phyloP scores from a whole-genome alignment of 2,329 filamentous ascomycete species.

The Diplodia mutila region DNA sequence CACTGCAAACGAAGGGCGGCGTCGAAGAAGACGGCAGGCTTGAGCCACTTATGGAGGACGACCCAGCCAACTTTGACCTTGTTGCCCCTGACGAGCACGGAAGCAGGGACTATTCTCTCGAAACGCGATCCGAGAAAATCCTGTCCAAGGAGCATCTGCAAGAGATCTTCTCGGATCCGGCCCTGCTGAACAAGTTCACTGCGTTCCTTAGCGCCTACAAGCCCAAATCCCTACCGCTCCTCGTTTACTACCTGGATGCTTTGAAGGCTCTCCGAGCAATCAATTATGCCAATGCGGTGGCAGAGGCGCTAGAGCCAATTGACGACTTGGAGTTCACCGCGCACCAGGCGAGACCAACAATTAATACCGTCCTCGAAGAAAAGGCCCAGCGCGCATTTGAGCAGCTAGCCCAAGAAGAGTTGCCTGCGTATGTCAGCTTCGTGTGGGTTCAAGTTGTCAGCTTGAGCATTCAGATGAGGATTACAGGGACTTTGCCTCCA shows the following conservation, averaged over 20 bases:
- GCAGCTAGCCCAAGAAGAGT: slow-evolving; percentile 65
- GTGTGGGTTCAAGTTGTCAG: slow-evolving; percentile 72
- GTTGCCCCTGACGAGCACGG: slow-evolving; percentile 47
- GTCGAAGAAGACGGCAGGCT: slow-evolving; percentile 49
- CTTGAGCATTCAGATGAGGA: slow-evolving; percentile 66
- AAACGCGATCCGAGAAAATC: slow-evolving; percentile 66
- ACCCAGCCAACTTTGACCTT: slow-evolving; percentile 59
- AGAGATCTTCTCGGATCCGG: slow-evolving; percentile 66
- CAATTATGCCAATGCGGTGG: slow-evolving; percentile 70
- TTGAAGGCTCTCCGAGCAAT: slow-evolving; percentile 73
- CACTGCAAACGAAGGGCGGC: slow-evolving; percentile 50
- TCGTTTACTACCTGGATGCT: slow-evolving; percentile 74
- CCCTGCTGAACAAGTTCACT: slow-evolving; percentile 67
- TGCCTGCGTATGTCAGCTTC: slow-evolving; percentile 73
- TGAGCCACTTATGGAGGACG: slow-evolving; percentile 56
- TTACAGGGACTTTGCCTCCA: slow-evolving; percentile 68
- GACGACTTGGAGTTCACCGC: slow-evolving; percentile 60
- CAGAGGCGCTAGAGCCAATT: slow-evolving; percentile 62
- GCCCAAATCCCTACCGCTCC: slow-evolving; percentile 64
- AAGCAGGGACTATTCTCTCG: slow-evolving; percentile 57
- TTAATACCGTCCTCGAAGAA: slow-evolving; percentile 63
- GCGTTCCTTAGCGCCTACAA: slow-evolving; percentile 65
- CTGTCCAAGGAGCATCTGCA: slow-evolving; percentile 69
- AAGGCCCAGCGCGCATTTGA: slow-evolving; percentile 69
- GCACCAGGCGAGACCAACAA: slow-evolving; percentile 54